phyloP scores from a whole-genome alignment of 2,329 filamentous ascomycete genomes.

The Alternaria tenuissima region DNA sequence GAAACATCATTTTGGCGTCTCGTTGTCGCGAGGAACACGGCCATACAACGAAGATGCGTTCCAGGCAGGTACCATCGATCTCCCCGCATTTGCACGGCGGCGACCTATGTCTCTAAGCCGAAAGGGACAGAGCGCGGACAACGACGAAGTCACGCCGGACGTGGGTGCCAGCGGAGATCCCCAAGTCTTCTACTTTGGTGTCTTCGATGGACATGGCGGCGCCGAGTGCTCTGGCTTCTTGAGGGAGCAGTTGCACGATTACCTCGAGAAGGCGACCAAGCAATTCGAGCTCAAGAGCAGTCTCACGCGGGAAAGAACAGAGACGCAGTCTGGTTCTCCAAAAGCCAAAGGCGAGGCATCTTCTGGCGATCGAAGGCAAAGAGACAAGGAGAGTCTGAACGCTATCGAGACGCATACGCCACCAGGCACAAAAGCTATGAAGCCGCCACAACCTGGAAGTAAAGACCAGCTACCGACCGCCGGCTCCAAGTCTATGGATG shows the following conservation, averaged over 20 bases:
- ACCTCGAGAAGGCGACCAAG: constrained; percentile 82
- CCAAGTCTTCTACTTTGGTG: constrained; percentile 95
- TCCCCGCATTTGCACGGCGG: constrained; percentile 90
- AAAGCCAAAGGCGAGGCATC: constrained; percentile 32
- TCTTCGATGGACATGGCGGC: constrained; percentile 96
- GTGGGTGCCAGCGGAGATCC: constrained; percentile 86
- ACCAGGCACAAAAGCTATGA: constrained; percentile 52
- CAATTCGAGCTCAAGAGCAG: constrained; percentile 82
- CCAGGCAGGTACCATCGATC: constrained; percentile 90
- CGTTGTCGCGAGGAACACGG: constrained; percentile 79
- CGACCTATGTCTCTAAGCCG: constrained; percentile 71
- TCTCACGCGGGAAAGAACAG: constrained; percentile 55
- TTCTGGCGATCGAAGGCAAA: constrained; percentile 33
- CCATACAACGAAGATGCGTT: constrained; percentile 93
- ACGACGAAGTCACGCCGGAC: constrained; percentile 71
- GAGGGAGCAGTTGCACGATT: constrained; percentile 82
- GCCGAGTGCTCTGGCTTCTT: constrained; percentile 87
- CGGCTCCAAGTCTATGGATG: constrained; percentile 34
- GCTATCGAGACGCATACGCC: constrained; percentile 60
- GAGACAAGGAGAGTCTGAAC: constrained; percentile 51
- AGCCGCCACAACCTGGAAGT: constrained; percentile 40
- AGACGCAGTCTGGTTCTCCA: constrained; percentile 36
- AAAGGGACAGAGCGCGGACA: constrained; percentile 33
- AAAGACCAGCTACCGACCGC: constrained; percentile 33
- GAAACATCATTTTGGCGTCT: constrained; percentile 93